Conservation (phyloP, 805 yeast species). For the Teunomyces tritomae region DNA sequence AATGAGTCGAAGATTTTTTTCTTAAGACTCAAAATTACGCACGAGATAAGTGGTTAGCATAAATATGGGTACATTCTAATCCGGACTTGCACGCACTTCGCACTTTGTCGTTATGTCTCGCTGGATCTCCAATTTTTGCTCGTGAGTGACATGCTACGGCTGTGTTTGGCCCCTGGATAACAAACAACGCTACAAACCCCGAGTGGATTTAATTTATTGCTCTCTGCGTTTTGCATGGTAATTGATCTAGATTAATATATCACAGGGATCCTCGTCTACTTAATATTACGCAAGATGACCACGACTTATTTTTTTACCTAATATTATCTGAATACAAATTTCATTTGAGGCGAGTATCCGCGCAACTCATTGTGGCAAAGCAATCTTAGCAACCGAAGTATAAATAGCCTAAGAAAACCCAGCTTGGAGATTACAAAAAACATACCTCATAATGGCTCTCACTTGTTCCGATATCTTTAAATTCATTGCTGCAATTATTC, state of each 20-base stretch:
- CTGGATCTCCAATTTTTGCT: no score
- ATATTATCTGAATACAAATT: background rate
- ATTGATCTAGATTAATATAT: no score
- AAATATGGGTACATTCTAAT: background rate
- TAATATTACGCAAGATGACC: no score
- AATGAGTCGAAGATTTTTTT: slow-evolving; percentile 4
- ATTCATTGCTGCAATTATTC: slow-evolving; percentile 48
- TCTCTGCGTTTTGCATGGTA: no score
- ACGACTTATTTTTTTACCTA: no score
- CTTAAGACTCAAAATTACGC: slow-evolving; percentile 1
- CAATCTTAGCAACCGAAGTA: background rate
- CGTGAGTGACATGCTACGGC: background rate
- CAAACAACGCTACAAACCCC: background rate
- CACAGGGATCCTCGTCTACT: no score
- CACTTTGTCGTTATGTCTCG: background rate
- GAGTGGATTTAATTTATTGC: background rate
- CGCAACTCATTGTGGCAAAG: background rate
- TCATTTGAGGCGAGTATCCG: background rate
- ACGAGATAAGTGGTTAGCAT: background rate
- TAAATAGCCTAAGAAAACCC: background rate
- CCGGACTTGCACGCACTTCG: background rate
- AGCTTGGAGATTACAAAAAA: no score
- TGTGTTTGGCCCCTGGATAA: background rate
- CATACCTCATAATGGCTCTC: slow-evolving; percentile 37
- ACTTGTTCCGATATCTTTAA: slow-evolving; percentile 54